A percentile compares a stretch with the other conserved stretches of the same genome.
These are phyloP conservation scores for Penicillium hordei DNA, from an alignment of 2,329 filamentous ascomycete species.

Conservation along the genomic window DNA sequence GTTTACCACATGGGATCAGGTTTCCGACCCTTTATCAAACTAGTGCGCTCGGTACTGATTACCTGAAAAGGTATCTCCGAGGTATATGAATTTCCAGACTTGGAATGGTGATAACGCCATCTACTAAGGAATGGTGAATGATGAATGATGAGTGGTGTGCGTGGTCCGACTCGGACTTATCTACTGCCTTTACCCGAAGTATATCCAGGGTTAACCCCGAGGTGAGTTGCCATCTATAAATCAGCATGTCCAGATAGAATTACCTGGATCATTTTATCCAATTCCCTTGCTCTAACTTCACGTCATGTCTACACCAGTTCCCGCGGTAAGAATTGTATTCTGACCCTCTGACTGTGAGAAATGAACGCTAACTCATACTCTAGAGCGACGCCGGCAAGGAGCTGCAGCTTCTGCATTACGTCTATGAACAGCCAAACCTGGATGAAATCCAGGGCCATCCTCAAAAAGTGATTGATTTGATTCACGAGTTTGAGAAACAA, in stretches of 20 bases:
- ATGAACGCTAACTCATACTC: not conserved
- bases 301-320: constrained; percentile 11
- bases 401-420: constrained; percentile 68
- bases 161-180: not conserved
- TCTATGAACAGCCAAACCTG: constrained; percentile 62
- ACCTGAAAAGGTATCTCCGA: constrained; percentile 10
- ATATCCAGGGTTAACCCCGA: constrained; percentile 11
- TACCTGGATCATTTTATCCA: no score
- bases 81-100: not conserved
- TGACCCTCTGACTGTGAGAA: not conserved
- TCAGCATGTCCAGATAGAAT: not conserved
- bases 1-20: not conserved
- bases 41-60: constrained; percentile 12
- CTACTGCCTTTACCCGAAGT: not conserved
- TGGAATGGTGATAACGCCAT: not conserved
- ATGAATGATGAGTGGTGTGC: not conserved
- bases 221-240: not conserved
- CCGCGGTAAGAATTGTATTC: not conserved
- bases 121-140: not conserved
- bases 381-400: constrained; percentile 67
- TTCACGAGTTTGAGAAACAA: constrained; percentile 67
- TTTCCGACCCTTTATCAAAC: not conserved
- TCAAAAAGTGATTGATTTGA: constrained; percentile 62
- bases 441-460: constrained; percentile 65
- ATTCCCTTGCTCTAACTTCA: not conserved